Evolutionary conservation across 495 filamentous ascomycete species (phyloP), one percentile per base, ranked within the genome.

Genomic region (Talaromyces trachyspermus): DNA sequence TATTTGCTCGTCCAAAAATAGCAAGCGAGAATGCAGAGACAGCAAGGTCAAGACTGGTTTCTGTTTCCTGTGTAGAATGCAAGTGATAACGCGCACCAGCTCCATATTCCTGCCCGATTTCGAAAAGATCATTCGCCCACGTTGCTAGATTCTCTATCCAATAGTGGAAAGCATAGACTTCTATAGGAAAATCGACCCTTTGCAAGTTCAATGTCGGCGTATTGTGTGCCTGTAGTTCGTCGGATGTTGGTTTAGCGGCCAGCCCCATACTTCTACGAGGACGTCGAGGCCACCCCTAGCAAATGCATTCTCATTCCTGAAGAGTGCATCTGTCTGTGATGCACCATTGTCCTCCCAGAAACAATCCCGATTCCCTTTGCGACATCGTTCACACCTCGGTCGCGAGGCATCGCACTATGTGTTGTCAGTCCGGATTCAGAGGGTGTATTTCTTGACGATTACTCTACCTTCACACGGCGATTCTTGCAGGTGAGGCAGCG

Each of bases 291-390:
- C 50, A 18, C 63, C 63, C 47, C 56, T 35, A 19, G 61, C 63
- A 50, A 59, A 66, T 2, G 47, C 52, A 47, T 66, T 66, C 41
- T 66, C 63, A 23, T 44, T 62, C 25, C 49, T 54, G 46, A 64
- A 66, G n/a, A 49, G 54, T 25, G 30, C 14, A 29, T 56, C 54
- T 3, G 52, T 46, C 26, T 60, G 4, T 3, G 33, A 37, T 0
- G 33, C 51, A 42, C 57, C 49, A 14, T 60, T 54, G 32, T 51
- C 30, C 11, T 59, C 52, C 59, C 59, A 64, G 20, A 36, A 29
- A 40, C 59, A 66, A 9, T 9, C 33, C 20, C 59, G 48, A 22
- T 42, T 50, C 50, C 59, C 59, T 46, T 61, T 62, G 12, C 39
- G 37, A 47, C 63, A 66, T 48, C 50, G 52, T 12, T 50, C 38